These are phyloP conservation scores for Suillus bovinus DNA, from an alignment of 768 basidiomycete species.

Conservation along the genomic window DNA sequence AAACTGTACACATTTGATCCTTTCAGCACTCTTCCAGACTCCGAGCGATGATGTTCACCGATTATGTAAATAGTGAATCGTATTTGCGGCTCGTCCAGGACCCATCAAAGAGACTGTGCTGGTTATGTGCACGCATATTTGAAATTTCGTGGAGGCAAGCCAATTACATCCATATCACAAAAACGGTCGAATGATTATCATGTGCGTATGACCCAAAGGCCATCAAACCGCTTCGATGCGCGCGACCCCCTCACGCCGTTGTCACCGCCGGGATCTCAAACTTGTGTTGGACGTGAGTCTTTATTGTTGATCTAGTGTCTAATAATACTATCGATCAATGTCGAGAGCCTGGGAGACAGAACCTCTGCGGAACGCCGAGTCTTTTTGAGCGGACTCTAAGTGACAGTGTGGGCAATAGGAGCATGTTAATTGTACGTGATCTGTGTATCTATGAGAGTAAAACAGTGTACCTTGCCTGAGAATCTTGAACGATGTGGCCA, in stretches of 20 bases:
- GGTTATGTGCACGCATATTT: background rate
- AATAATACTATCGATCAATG: slow-evolving; percentile 16
- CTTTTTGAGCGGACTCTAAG: slow-evolving; percentile 10
- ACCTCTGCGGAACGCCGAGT: slow-evolving; percentile 15
- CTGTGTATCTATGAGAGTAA: slow-evolving; percentile 14
- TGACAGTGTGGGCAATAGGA: slow-evolving; percentile 16
- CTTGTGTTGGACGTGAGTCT: slow-evolving; percentile 28
- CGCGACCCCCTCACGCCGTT: slow-evolving; percentile 15
- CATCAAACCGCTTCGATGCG: slow-evolving; percentile 14
- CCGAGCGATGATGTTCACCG: background rate
- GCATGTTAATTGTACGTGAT: slow-evolving; percentile 28
- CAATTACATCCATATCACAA: background rate
- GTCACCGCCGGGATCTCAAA: slow-evolving; percentile 18
- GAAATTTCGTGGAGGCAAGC: background rate
- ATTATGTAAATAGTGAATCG: background rate
- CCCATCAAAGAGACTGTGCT: background rate
- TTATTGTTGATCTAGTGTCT: slow-evolving; percentile 10
- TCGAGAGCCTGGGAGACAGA: slow-evolving; percentile 29
- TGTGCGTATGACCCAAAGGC: slow-evolving; percentile 4
- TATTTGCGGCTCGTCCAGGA: background rate
- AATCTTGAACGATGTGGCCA: slow-evolving; percentile 14
- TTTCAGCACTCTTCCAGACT: background rate
- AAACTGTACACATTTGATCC: background rate
- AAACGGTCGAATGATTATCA: background rate
- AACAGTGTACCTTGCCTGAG: slow-evolving; percentile 25